phyloP scores from a whole-genome alignment of 257 asterid genomes.

The Parsonsia alboflavescens region DNA sequence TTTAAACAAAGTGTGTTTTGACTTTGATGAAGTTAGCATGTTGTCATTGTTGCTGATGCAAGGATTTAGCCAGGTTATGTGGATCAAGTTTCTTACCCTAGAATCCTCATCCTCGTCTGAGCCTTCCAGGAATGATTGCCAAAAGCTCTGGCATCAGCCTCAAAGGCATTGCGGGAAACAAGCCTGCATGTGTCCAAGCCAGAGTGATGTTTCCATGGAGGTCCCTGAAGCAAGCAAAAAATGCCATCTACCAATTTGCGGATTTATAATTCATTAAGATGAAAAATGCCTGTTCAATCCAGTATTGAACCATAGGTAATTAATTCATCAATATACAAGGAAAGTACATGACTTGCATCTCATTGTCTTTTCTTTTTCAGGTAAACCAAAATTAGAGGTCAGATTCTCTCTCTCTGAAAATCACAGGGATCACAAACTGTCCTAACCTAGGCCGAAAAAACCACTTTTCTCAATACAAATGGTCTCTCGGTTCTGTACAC shows the following conservation, averaged over 20 bases:
- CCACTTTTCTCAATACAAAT: constrained; percentile 30
- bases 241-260: neutral
- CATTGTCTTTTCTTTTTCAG: constrained; percentile 29
- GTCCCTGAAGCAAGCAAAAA: neutral
- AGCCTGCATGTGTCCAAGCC: neutral
- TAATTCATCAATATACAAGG: constrained; percentile 31
- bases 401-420: constrained; percentile 18
- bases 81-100: too few relatives aligned
- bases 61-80: too few relatives aligned
- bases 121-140: too few relatives aligned
- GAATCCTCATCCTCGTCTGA: too few relatives aligned
- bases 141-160: too few relatives aligned
- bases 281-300: constrained; percentile 23
- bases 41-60: too few relatives aligned
- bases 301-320: constrained; percentile 20
- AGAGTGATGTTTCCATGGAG: neutral
- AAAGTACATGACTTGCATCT: constrained; percentile 23
- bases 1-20: too few relatives aligned
- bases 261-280: constrained; percentile 1
- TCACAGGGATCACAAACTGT: constrained; percentile 25
- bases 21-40: too few relatives aligned
- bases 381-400: constrained; percentile 62
- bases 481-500: constrained; percentile 62
- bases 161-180: neutral
- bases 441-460: constrained; percentile 42